Base-by-base conservation (phyloP, 495 filamentous ascomycete species). In the Aspergillus campestris region DNA sequence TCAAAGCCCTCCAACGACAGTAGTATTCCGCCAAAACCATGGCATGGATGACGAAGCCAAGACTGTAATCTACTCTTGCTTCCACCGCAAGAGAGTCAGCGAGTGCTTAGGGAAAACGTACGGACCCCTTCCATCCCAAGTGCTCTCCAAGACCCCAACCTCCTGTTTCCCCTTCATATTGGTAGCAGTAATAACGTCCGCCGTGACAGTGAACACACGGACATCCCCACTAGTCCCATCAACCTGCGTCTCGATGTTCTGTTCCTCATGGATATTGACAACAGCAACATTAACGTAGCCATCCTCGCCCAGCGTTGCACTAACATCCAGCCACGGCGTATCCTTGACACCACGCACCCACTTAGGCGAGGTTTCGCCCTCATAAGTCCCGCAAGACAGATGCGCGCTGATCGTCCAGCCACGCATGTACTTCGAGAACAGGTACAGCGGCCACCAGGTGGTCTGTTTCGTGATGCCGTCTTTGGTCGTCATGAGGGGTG, bases 341-440 rank as follows among this genome's bases (percentile, higher is more conserved):
- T 83, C 80, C 55, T 84, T 68, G 5, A 77, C 70, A 5, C 72
- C 72, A 34, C 78, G 65, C 11, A 88, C 59, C 83, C 83, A 88
- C 31, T 57, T 61, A 8, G 85, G 83, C 34, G 74, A 61, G 6
- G 83, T 88, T 36, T 66, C 66, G 4, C 84, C 86, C 41, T 73
- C 70, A 55, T 86, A 89, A 6, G 71, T 70, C 0, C 65, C 66
- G 49, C 69, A 70, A 9, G 70, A 65, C 9, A 87, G 72, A 64
- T 88, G 79, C 27, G 75, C 61, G 7, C 71, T 73, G 9, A 90
- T 56, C 0, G 80, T 83, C 58, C 73, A 72, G 6, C 85, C 86
- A 24, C 82, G 77, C 86, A 89, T 89, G 52, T 81, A 88, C 49
- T 71, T 72, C 52, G 75, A 78, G 52, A 85, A 89, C 13, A 88